Base-by-base conservation (phyloP, 805 yeast genomes). In the Wilhelminamyces savonicus region DNA sequence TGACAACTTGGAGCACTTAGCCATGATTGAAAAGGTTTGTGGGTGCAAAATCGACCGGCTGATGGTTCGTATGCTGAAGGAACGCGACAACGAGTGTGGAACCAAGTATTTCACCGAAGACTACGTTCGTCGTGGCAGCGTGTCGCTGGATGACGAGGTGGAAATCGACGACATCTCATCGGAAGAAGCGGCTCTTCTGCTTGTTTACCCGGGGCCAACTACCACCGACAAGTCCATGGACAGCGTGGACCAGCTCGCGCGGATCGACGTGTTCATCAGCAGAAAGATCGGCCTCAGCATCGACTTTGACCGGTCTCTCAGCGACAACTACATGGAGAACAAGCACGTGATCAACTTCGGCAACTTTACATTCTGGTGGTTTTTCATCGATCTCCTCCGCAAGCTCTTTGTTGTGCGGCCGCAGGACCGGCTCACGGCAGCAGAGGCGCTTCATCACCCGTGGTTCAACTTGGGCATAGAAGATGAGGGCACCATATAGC, bases 1-100 rank as follows among this genome's bases (percentile, higher is more conserved):
- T 54, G 97, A 92, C 51, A 88, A 90, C 53, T 62, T 79, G 29
- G 97, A 90, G 55, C 99, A 92, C 58, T 63, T 92, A 53, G 95
- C 95, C 11, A 79, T 92, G 82, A 92, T 92, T 82, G 90, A 92
- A 55, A 78, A 76, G 40, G 74, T 88, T 13, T 66, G 79, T 16
- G 82, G 81, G 13, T 55, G 60, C 39, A 64, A 54, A 12, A 66
- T 82, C 10, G 76, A 71, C 43, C 57, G 57, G 32, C 37, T 46
- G 4, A 53, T 65, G 60, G 62, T 64, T n/a, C 43, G 44, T 21
- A 19, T 32, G 14, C 56, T 58, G 37, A 61, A 62, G 29, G 43
- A 44, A 9, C 50, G 50, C 29, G 56, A 58, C 16, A 62, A 62
- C 33, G 68, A 62, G 35, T 61, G 68, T 41, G 69, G 69, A 9